A percentile compares a stretch with the other conserved stretches of the same genome.
phyloP scores from a whole-genome alignment of 2,329 filamentous ascomycete genomes.

The Diplodia sapinea region DNA sequence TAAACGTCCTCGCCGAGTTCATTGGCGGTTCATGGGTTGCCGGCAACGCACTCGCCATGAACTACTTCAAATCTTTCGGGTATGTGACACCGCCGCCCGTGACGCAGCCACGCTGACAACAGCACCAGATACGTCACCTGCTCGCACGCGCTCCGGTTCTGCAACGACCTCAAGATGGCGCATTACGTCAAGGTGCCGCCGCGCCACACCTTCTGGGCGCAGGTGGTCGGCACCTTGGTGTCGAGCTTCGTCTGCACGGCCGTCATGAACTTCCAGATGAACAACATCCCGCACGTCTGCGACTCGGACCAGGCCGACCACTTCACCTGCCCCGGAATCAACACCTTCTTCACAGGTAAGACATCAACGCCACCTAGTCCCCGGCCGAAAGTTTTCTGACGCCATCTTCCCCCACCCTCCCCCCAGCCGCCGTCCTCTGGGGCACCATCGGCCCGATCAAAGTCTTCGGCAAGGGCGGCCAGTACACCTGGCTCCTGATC shows the following conservation, averaged over 20 bases:
- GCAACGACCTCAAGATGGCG: slow-evolving; percentile 48
- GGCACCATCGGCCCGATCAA: slow-evolving; percentile 73
- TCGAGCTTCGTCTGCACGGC: slow-evolving; percentile 70
- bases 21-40: slow-evolving; percentile 31
- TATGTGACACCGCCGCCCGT: slow-evolving; percentile 31
- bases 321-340: slow-evolving; percentile 63
- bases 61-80: slow-evolving; percentile 32
- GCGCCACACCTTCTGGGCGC: slow-evolving; percentile 69
- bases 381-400: too few relatives aligned
- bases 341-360: slow-evolving; percentile 63
- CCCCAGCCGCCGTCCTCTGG: slow-evolving; percentile 60
- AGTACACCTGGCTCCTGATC: slow-evolving; percentile 71
- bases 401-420: too few relatives aligned
- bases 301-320: slow-evolving; percentile 45
- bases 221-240: slow-evolving; percentile 69
- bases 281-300: slow-evolving; percentile 69
- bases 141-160: slow-evolving; percentile 33
- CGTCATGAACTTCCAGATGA: slow-evolving; percentile 64
- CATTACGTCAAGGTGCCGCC: slow-evolving; percentile 64
- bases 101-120: not conserved
- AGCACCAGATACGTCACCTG: slow-evolving; percentile 29
- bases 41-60: slow-evolving; percentile 33
- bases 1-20: slow-evolving; percentile 60
- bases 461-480: slow-evolving; percentile 69
- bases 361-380: too few relatives aligned